Percentiles rank a stretch among this genome's conserved stretches.
These are phyloP conservation scores for Chrysoporthe cubensis DNA, from an alignment of 2,329 filamentous ascomycete species.

Conservation along the genomic window DNA sequence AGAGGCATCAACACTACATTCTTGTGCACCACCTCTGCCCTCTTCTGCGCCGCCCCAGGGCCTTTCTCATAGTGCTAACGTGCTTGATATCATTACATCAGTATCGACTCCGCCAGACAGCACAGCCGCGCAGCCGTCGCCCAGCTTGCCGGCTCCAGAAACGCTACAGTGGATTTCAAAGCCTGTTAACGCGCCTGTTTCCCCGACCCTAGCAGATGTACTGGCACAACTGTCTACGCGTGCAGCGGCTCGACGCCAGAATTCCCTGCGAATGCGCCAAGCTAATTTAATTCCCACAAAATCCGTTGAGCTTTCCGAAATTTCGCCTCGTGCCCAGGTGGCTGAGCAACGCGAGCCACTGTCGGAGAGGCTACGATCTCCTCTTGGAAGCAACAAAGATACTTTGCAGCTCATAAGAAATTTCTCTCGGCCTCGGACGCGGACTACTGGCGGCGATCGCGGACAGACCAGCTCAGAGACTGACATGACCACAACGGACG, in stretches of 20 bases:
- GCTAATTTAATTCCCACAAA: not conserved
- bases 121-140: not conserved
- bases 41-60: not conserved
- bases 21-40: not conserved
- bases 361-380: not conserved
- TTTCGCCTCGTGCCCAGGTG: not conserved
- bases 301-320: not conserved
- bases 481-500: not conserved
- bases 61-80: too few species aligned
- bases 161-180: not conserved
- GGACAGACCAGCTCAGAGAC: not conserved
- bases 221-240: constrained; percentile 12
- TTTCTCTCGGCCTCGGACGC: constrained; percentile 14
- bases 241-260: constrained; percentile 22
- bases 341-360: constrained; percentile 6
- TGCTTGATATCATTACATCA: not conserved
- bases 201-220: not conserved
- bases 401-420: constrained; percentile 1
- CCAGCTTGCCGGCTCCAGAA: not conserved
- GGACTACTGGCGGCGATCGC: not conserved
- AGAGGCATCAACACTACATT: not conserved
- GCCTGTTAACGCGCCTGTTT: not conserved
- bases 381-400: not conserved
- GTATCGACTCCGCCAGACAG: not conserved
- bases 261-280: constrained; percentile 18